Evolutionary conservation across 75 land plant species (phyloP), one percentile per base, ranked within the genome.

Genomic region (Ceratopteris richardii): DNA sequence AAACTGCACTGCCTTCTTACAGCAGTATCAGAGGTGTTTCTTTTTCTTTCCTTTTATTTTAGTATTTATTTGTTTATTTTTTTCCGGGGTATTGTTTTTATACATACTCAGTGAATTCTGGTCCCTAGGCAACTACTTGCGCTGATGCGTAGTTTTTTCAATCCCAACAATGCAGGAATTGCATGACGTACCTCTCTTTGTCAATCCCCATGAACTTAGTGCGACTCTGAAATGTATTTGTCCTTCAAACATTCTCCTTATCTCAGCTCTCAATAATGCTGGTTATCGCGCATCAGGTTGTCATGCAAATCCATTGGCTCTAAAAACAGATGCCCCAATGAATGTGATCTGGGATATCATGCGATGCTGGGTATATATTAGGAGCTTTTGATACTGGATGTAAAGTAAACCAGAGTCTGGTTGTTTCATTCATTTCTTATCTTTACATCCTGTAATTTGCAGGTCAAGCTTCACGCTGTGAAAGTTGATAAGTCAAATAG

Each of bases 341-440:
- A 46, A 50, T 23, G 76, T 73, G 1, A 61, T 73, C 25, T 73
- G 76, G 76, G 76, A 73, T 47, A 73, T 73, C 54, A 67, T 73
- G 76, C 71, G 76, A 12, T 73, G 76, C 28, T 73, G 76, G 76
- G 76, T 73, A 55, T n/a, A n/a, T n/a, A n/a, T n/a, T n/a, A n/a
- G 39, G 68, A 33, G 17, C 51, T 29, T 17, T 48, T 18, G 11
- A 6, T 41, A 6, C 19, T 18, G 17, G 12, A 17, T 10, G 25
- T 29, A 10, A n/a, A n/a, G n/a, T n/a, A n/a, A n/a, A n/a, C n/a
- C n/a, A 17, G n/a, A n/a, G n/a, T n/a, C n/a, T n/a, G n/a, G n/a
- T n/a, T n/a, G n/a, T n/a, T n/a, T n/a, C n/a, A n/a, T 53, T 43
- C n/a, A 31, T 48, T 61, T 46, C 12, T 21, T 4, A 18, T 46